Conservation (phyloP, 495 filamentous ascomycete species). For the Parachaetomium inaequale region DNA sequence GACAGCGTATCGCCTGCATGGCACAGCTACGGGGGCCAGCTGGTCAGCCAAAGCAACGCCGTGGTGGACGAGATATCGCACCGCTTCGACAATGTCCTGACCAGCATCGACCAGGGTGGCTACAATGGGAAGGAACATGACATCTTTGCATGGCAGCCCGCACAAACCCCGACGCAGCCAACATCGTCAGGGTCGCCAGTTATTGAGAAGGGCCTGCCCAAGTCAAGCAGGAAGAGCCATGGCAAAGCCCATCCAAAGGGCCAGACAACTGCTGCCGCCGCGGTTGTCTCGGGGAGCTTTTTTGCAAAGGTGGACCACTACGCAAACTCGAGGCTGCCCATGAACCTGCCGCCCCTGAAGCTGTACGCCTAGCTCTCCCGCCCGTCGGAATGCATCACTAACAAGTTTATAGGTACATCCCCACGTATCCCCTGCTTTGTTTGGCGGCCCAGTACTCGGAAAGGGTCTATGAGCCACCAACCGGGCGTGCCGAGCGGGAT, state of each 20-base stretch:
- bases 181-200: slow-evolving; percentile 18
- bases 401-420: slow-evolving; percentile 51
- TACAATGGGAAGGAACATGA: slow-evolving; percentile 62
- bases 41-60: slow-evolving; percentile 45
- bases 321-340: slow-evolving; percentile 70
- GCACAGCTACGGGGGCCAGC: slow-evolving; percentile 38
- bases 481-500: slow-evolving; percentile 51
- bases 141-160: slow-evolving; percentile 46
- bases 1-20: slow-evolving; percentile 38
- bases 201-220: slow-evolving; percentile 24
- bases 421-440: slow-evolving; percentile 67
- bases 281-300: slow-evolving; percentile 50
- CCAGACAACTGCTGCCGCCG: slow-evolving; percentile 38
- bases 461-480: slow-evolving; percentile 63
- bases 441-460: slow-evolving; percentile 72
- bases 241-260: slow-evolving; percentile 30
- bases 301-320: slow-evolving; percentile 78
- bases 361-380: slow-evolving; percentile 48
- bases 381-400: neutral
- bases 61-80: slow-evolving; percentile 55
- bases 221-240: slow-evolving; percentile 30
- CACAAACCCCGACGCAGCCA: slow-evolving; percentile 23
- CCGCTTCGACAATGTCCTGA: slow-evolving; percentile 61
- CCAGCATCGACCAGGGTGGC: slow-evolving; percentile 61
- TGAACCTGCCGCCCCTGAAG: slow-evolving; percentile 59